Percentiles rank a stretch among this genome's conserved stretches.
phyloP scores from a whole-genome alignment of 495 filamentous ascomycete species.

The Neurospora sp. region DNA sequence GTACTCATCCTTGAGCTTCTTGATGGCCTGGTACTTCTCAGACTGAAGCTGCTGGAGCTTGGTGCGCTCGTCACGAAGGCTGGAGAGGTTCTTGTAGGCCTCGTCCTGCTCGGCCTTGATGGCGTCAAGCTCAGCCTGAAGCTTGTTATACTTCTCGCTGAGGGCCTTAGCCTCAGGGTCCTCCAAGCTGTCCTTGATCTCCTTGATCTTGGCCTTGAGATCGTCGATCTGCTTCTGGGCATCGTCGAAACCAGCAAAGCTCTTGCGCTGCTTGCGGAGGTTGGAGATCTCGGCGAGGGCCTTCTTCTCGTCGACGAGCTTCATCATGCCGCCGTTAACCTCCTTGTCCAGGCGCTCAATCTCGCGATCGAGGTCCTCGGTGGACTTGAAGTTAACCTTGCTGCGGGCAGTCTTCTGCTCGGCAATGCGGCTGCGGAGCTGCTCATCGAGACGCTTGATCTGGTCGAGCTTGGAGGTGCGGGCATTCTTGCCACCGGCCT shows the following conservation, averaged over 20 bases:
- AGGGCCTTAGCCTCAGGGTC: slow-evolving; percentile 88
- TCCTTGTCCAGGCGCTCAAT: slow-evolving; percentile 71
- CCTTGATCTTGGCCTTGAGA: slow-evolving; percentile 72
- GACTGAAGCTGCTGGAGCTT: slow-evolving; percentile 75
- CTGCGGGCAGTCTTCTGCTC: slow-evolving; percentile 76
- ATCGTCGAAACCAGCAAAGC: slow-evolving; percentile 72
- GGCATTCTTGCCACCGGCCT: slow-evolving; percentile 71
- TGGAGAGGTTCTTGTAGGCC: slow-evolving; percentile 73
- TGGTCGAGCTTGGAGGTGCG: slow-evolving; percentile 68
- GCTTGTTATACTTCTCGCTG: slow-evolving; percentile 68
- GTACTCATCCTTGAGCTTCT: slow-evolving; percentile 78
- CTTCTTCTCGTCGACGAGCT: slow-evolving; percentile 94
- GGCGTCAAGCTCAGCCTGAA: slow-evolving; percentile 74
- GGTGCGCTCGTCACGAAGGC: slow-evolving; percentile 80
- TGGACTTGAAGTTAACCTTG: slow-evolving; percentile 70
- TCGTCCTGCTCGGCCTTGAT: slow-evolving; percentile 88
- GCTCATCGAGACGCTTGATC: slow-evolving; percentile 75
- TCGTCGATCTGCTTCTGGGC: slow-evolving; percentile 76
- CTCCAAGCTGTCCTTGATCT: slow-evolving; percentile 74
- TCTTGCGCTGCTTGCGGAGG: slow-evolving; percentile 82
- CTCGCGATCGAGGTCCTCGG: slow-evolving; percentile 76
- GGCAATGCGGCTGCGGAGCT: slow-evolving; percentile 66
- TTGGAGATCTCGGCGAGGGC: slow-evolving; percentile 70
- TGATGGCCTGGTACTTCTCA: slow-evolving; percentile 68
- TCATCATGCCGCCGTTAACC: slow-evolving; percentile 80